Percentiles rank a stretch among this genome's conserved stretches.
These are phyloP conservation scores for Linderniella brevidens DNA, from an alignment of 257 asterid species.

Conservation along the genomic window DNA sequence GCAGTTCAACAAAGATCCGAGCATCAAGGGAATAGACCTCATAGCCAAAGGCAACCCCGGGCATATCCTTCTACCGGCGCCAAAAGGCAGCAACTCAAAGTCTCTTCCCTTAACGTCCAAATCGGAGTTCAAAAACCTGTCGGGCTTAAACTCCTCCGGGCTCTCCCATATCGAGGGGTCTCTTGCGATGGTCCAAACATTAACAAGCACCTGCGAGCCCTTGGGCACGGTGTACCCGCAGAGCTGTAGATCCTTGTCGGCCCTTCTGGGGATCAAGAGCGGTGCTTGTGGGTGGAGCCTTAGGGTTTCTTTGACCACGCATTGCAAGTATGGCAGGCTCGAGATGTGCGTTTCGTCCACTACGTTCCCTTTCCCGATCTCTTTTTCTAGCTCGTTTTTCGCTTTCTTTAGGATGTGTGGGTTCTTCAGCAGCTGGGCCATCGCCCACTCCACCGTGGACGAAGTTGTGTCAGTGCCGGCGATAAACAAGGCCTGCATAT, in stretches of 20 bases:
- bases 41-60: background rate
- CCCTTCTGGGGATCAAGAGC: background rate
- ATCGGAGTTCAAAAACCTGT: slow-evolving; percentile 3
- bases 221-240: slow-evolving; percentile 2
- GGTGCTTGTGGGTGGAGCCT: slow-evolving; percentile 3
- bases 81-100: slow-evolving; percentile 3
- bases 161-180: slow-evolving; percentile 7
- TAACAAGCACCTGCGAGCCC: slow-evolving; percentile 2
- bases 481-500: slow-evolving; percentile 8
- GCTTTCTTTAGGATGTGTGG: background rate
- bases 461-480: slow-evolving; percentile 9
- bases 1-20: background rate
- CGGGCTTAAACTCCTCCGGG: slow-evolving; percentile 6
- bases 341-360: slow-evolving; percentile 4
- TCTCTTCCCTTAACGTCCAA: background rate
- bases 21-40: background rate
- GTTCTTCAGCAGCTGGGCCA: slow-evolving; percentile 6
- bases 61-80: background rate
- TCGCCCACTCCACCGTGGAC: slow-evolving; percentile 10
- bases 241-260: background rate
- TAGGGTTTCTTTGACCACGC: background rate
- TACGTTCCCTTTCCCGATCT: slow-evolving; percentile 1
- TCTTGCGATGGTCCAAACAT: slow-evolving; percentile 6
- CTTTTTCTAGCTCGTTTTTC: slow-evolving; percentile 7
- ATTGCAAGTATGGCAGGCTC: background rate